phyloP scores from a whole-genome alignment of 257 asterid species.

The Solanum clarkiae region DNA sequence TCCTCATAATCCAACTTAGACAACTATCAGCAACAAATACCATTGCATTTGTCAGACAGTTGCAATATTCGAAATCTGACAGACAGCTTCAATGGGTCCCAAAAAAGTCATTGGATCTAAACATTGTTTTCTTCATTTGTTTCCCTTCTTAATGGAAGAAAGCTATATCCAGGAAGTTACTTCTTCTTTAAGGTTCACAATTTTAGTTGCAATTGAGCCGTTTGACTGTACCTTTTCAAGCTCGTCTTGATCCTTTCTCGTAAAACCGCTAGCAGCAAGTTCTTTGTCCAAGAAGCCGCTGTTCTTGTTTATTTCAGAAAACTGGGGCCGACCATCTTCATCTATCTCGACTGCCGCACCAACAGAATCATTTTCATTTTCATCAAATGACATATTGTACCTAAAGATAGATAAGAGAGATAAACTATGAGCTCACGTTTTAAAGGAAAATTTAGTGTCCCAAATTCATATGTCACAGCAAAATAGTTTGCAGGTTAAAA shows the following conservation, averaged over 20 bases:
- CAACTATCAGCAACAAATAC: neutral
- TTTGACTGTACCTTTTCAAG: slow-evolving; percentile 54
- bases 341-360: slow-evolving; percentile 40
- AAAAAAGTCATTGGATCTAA: neutral
- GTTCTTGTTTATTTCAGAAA: slow-evolving; percentile 53
- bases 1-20: neutral
- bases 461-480: neutral
- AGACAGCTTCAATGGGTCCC: neutral
- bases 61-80: neutral
- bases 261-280: slow-evolving; percentile 97
- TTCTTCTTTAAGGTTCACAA: neutral
- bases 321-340: slow-evolving; percentile 49
- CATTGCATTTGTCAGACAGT: neutral
- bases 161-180: neutral
- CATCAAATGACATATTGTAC: slow-evolving; percentile 58
- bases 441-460: neutral
- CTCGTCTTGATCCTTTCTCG: slow-evolving; percentile 67
- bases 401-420: slow-evolving; percentile 13
- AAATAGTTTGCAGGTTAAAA: neutral
- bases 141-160: neutral
- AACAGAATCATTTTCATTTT: slow-evolving; percentile 32
- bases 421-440: neutral
- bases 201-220: neutral
- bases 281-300: slow-evolving; percentile 78
- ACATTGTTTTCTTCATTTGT: neutral